A percentile compares a stretch with the other conserved stretches of the same genome.
phyloP scores from a whole-genome alignment of 2,329 filamentous ascomycete genomes.

The Monilinia vaccinii-corymbosi region DNA sequence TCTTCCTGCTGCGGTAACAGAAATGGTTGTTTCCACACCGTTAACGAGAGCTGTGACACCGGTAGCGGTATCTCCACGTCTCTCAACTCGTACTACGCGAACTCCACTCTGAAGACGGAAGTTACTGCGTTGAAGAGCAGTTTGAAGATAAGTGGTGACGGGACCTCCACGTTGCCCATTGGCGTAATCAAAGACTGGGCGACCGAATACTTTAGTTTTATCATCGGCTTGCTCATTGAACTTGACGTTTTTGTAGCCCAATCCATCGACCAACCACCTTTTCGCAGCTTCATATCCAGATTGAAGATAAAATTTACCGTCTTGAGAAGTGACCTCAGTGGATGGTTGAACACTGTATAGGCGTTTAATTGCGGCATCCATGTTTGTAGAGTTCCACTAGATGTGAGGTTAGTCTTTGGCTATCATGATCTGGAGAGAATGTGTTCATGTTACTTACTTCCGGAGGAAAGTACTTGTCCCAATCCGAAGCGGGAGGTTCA shows the following conservation, averaged over 20 bases:
- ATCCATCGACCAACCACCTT: conserved; percentile 41
- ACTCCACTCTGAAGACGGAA: conserved; percentile 38
- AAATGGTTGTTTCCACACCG: conserved; percentile 19
- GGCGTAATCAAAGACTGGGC: conserved; percentile 40
- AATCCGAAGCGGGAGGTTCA: conserved; percentile 43
- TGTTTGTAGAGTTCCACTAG: conserved; percentile 41
- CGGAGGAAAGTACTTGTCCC: conserved; percentile 39
- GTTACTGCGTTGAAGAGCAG: conserved; percentile 33
- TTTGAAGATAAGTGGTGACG: conserved; percentile 40
- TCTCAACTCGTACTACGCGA: conserved; percentile 37
- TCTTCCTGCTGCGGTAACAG: conserved; percentile 16
- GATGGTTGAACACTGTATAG: conserved; percentile 37
- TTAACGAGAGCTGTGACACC: conserved; percentile 33
- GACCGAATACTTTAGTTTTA: conserved; percentile 40
- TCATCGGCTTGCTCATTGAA: conserved; percentile 38
- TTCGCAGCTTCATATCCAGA: conserved; percentile 38
- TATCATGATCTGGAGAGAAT: background rate
- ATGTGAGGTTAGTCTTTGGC: background rate
- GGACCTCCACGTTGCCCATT: conserved; percentile 42
- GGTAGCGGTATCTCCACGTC: conserved; percentile 33
- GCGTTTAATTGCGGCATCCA: conserved; percentile 37
- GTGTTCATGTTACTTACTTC: conserved; percentile 20
- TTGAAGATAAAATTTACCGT: conserved; percentile 39
- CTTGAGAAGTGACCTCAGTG: conserved; percentile 36
- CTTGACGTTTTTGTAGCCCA: conserved; percentile 38